Evolutionary conservation across 2,329 filamentous ascomycete species (phyloP), one percentile per base, ranked within the genome.

Genomic region (Xylaria sp.): DNA sequence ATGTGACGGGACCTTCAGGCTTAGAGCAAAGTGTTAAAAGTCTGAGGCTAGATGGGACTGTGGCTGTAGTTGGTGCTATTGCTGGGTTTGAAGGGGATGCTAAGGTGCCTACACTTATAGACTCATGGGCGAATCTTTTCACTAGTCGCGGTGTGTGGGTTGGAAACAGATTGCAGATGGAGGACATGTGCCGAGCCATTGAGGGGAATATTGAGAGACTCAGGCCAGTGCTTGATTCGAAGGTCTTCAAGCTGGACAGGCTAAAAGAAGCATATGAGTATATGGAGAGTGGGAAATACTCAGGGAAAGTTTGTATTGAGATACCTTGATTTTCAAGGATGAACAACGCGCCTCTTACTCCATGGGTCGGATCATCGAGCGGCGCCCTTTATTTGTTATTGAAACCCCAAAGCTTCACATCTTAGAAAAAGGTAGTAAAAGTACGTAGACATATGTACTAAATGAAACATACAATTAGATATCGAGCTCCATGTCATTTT

Each of bases 131-230:
- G 28, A 79, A 75, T 23, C 60, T 79, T 12, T 82, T 82, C 76
- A 86, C 81, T 0, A 80, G 82, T 7, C 78, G 86, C 2, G 85
- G 84, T 34, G 71, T 87, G 3, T 77, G 84, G 51, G 82, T 84
- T 7, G 86, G 86, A 3, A 84, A 69, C 73, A 77, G 84, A 18
- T 52, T 76, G 2, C 82, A 85, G 78, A 82, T 87, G 78, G 84
- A 87, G 76, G 85, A 86, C 10, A 85, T 88, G 82, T 82, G 81
- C 70, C 77, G 79, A 1, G 84, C 84, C 18, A 81, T 88, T 65
- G 85, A 87, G 71, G 83, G 79, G 57, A 82, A 83, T 4, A 78
- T 81, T 28, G 82, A 82, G 37, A 79, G 80, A 65, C 62, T 77
- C 5, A 70, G 74, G 23, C 85, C 86, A 2, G 80, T 87, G 1